A percentile compares a stretch with the other conserved stretches of the same genome.
phyloP scores from a whole-genome alignment of 75 land plant genomes.

The Gnetum montanum region DNA sequence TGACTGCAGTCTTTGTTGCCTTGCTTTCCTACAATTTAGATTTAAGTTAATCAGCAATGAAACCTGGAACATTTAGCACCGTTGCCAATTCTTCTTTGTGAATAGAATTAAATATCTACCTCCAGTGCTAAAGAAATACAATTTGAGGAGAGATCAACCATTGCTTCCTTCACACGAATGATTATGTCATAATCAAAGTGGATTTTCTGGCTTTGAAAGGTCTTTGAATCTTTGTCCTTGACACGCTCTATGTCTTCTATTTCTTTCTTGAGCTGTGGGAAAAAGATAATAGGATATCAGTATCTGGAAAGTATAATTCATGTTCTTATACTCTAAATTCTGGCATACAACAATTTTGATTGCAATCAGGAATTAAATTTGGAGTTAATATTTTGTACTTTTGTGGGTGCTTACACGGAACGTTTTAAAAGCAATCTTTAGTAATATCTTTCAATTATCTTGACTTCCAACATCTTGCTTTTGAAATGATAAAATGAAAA shows the following conservation, averaged over 20 bases:
- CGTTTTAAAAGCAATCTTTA: not conserved
- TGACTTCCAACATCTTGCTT: not conserved
- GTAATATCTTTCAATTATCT: not conserved
- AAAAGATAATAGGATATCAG: not conserved
- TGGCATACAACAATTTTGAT: not conserved
- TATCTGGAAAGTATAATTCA: not conserved
- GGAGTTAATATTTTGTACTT: not conserved
- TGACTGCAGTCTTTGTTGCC: conserved; percentile 14
- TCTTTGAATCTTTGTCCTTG: conserved; percentile 59
- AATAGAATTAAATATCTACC: conserved; percentile 14
- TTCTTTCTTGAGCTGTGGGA: conserved; percentile 24
- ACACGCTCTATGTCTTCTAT: conserved; percentile 46
- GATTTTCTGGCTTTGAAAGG: conserved; percentile 38
- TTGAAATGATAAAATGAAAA: no score
- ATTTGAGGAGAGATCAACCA: conserved; percentile 53
- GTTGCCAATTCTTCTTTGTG: no score
- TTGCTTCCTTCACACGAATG: conserved; percentile 39
- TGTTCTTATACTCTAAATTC: no score
- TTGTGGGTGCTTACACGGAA: not conserved
- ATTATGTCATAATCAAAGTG: conserved; percentile 37
- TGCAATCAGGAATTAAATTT: not conserved
- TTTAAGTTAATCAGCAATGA: not conserved
- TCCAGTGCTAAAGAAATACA: conserved; percentile 52
- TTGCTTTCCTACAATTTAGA: conserved; percentile 16
- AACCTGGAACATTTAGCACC: not conserved